These are phyloP conservation scores for Phialemonium atrogriseum DNA, from an alignment of 2,329 filamentous ascomycete species.

Conservation along the genomic window DNA sequence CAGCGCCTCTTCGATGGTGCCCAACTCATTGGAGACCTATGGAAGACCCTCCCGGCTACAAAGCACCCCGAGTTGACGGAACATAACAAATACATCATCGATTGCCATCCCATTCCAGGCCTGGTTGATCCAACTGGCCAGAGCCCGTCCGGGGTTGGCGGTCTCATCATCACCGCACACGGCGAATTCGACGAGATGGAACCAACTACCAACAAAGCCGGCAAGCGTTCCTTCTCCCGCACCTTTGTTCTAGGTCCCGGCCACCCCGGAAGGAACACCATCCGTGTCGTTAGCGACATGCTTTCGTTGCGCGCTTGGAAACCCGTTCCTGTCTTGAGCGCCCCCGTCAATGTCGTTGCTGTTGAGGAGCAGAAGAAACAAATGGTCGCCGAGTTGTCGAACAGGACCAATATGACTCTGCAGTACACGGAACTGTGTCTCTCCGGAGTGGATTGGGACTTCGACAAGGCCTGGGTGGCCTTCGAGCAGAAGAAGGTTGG, in stretches of 20 bases:
- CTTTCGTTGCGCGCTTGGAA: constrained; percentile 62
- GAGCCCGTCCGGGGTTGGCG: constrained; percentile 60
- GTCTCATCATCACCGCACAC: constrained; percentile 70
- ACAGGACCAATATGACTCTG: constrained; percentile 71
- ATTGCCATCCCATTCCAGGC: constrained; percentile 67
- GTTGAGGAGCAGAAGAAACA: constrained; percentile 49
- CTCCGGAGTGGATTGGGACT: constrained; percentile 70
- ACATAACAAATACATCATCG: constrained; percentile 69
- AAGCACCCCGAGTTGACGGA: constrained; percentile 66
- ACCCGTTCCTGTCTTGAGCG: constrained; percentile 23
- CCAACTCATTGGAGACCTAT: constrained; percentile 57
- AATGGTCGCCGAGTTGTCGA: constrained; percentile 66
- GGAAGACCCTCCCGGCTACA: constrained; percentile 63
- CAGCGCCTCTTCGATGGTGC: constrained; percentile 59
- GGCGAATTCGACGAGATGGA: constrained; percentile 77
- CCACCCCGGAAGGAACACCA: constrained; percentile 49
- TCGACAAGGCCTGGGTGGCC: constrained; percentile 62
- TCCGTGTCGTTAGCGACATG: constrained; percentile 75
- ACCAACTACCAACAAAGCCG: constrained; percentile 41
- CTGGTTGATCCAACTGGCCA: constrained; percentile 62
- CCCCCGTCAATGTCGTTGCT: constrained; percentile 1
- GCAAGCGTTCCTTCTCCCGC: constrained; percentile 72
- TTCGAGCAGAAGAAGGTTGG: constrained; percentile 65
- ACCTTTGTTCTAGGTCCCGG: constrained; percentile 74
- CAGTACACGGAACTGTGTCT: constrained; percentile 77